Conservation (phyloP, 257 asterid genomes). For the Plectranthus barbatus region DNA sequence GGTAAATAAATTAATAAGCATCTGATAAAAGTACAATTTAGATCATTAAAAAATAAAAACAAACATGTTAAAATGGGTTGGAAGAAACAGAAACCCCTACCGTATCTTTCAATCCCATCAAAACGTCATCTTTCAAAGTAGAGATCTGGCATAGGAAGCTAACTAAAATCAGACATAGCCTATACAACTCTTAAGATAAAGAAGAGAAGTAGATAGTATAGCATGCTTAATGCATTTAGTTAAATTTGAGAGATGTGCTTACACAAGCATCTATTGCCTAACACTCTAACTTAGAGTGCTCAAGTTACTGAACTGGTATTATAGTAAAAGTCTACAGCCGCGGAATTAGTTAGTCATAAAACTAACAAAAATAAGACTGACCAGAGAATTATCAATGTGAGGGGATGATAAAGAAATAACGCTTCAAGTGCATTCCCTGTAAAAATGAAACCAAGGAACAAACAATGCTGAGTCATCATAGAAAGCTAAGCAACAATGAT, state of each 20-base stretch:
- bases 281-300: neutral
- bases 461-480: conserved; percentile 1
- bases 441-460: conserved; percentile 1
- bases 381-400: conserved; percentile 76
- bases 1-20: neutral
- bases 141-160: conserved; percentile 48
- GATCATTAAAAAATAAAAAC: neutral
- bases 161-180: neutral
- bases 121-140: conserved; percentile 54
- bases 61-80: neutral
- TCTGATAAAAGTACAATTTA: neutral
- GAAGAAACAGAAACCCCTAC: conserved; percentile 36
- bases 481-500: neutral
- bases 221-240: neutral
- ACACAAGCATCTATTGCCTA: conserved; percentile 5
- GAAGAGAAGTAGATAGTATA: neutral
- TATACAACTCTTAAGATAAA: neutral
- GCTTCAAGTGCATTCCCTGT: conserved; percentile 88
- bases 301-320: neutral
- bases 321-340: neutral
- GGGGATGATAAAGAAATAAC: conserved; percentile 70
- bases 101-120: conserved; percentile 77
- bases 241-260: neutral
- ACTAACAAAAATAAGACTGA: conserved; percentile 21
- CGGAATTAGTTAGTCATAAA: neutral